Evolutionary conservation across 1,284 basidiomycete genomes (phyloP), one percentile per base, ranked within the genome.

Genomic region (Cerrena zonata): DNA sequence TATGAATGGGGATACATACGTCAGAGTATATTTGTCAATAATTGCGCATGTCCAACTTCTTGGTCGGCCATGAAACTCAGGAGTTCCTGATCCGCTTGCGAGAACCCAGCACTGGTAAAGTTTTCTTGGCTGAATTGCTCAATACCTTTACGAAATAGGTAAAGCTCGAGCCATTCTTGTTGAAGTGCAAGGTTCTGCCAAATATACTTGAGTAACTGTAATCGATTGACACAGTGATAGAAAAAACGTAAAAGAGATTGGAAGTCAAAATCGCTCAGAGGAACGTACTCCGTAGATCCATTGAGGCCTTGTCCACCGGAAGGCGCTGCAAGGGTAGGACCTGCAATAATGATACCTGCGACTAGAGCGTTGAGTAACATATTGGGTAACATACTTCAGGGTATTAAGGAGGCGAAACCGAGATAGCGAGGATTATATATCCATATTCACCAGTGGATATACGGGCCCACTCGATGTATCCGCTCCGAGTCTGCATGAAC

Each of bases 111-210:
- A 2, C 65, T 75, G 37, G 77, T 74, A 58, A 84, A 86, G 37
- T 85, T 80, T 23, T 74, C 65, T 0, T 52, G 67, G 2, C 74
- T 75, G 66, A 86, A 86, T 24, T 66, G 58, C 13, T 74, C 70
- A 5, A 85, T 69, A 23, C 77, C 82, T 55, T 79, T 69, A 59
- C 81, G 74, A 73, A 86, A 85, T 2, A 86, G 65, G 56, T 84
- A 81, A 55, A 82, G 73, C 59, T 82, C 78, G 30, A 82, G 76
- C 56, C 68, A 79, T 63, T 83, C 80, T 65, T 85, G 82, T 60
- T 84, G 77, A 21, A 85, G 64, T 2, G 71, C 82, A 21, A 85
- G 65, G 52, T 74, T 75, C 72, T 74, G 53, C 0, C 19, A 42
- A n/a, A n/a, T n/a, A n/a, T n/a, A n/a, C n/a, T n/a, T n/a, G n/a